Conservation (phyloP, 768 basidiomycete species). For the Boletus rufocinnamomeus region DNA sequence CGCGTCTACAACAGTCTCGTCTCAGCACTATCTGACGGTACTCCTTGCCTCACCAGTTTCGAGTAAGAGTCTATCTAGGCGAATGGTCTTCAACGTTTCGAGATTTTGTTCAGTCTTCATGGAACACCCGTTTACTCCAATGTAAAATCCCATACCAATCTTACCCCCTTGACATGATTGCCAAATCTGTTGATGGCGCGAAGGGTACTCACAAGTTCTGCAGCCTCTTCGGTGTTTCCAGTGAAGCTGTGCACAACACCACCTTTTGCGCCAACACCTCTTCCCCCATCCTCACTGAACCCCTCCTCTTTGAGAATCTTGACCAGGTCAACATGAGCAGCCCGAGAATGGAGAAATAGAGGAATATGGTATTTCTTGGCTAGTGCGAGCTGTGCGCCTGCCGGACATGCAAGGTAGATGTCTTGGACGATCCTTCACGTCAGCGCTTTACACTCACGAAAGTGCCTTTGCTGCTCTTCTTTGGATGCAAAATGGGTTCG, state of each 20-base stretch:
- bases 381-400: constrained; percentile 58
- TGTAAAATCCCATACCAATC: constrained; percentile 67
- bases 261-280: constrained; percentile 55
- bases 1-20: constrained; percentile 45
- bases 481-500: constrained; percentile 62
- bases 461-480: constrained; percentile 62
- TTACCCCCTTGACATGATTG: constrained; percentile 27
- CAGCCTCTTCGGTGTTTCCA: constrained; percentile 59
- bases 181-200: neutral
- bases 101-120: constrained; percentile 73
- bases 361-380: constrained; percentile 75
- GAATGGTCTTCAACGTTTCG: constrained; percentile 53
- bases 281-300: constrained; percentile 58
- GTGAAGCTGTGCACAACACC: constrained; percentile 88
- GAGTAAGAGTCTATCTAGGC: constrained; percentile 59
- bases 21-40: neutral
- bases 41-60: constrained; percentile 60
- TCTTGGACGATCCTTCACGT: neutral
- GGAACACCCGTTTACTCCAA: constrained; percentile 73
- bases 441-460: constrained; percentile 47
- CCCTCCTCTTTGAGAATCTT: constrained; percentile 64
- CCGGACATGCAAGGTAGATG: neutral
- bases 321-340: constrained; percentile 73
- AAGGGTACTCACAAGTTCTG: constrained; percentile 59
- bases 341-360: constrained; percentile 78